Evolutionary conservation across 495 filamentous ascomycete species (phyloP).

Genomic region (Aspergillus nidulans): DNA sequence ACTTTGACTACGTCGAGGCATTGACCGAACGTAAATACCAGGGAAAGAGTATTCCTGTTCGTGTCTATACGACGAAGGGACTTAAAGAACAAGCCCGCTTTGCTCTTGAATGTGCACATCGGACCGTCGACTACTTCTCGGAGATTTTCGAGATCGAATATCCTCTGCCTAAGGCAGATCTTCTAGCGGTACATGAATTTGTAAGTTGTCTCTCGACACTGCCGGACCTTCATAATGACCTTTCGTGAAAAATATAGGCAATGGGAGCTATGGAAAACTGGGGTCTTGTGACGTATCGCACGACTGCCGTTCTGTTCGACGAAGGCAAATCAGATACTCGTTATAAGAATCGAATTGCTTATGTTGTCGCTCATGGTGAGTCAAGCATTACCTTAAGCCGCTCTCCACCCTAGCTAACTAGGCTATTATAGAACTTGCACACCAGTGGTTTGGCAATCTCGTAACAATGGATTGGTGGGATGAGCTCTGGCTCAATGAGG

Average conservation of each 20-base stretch:
- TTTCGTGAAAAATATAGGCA: slow-evolving; percentile 40
- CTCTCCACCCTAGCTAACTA: slow-evolving; percentile 4
- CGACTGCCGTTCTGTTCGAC: slow-evolving; percentile 88
- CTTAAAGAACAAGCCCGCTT: slow-evolving; percentile 83
- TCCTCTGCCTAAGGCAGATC: slow-evolving; percentile 89
- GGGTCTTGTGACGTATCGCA: slow-evolving; percentile 94
- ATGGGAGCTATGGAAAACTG: slow-evolving; percentile 81
- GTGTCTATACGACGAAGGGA: slow-evolving; percentile 90
- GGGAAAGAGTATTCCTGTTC: slow-evolving; percentile 82
- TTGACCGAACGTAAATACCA: slow-evolving; percentile 85
- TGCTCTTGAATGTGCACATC: slow-evolving; percentile 79
- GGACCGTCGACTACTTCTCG: slow-evolving; percentile 91
- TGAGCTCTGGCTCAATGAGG: slow-evolving; percentile 95
- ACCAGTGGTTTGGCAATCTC: slow-evolving; percentile 98
- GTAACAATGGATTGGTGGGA: slow-evolving; percentile 84
- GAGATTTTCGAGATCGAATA: slow-evolving; percentile 92
- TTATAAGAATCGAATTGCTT: slow-evolving; percentile 87
- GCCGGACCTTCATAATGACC: slow-evolving; percentile 3
- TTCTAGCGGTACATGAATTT: slow-evolving; percentile 96
- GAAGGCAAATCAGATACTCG: slow-evolving; percentile 81
- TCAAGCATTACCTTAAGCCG: neutral
- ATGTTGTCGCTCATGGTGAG: slow-evolving; percentile 78
- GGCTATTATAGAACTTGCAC: slow-evolving; percentile 65
- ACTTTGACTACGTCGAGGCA: slow-evolving; percentile 93
- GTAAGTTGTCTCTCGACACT: slow-evolving; percentile 36